Base-by-base conservation (phyloP, 2,329 filamentous ascomycete species). In the Akanthomyces dipterigenus region DNA sequence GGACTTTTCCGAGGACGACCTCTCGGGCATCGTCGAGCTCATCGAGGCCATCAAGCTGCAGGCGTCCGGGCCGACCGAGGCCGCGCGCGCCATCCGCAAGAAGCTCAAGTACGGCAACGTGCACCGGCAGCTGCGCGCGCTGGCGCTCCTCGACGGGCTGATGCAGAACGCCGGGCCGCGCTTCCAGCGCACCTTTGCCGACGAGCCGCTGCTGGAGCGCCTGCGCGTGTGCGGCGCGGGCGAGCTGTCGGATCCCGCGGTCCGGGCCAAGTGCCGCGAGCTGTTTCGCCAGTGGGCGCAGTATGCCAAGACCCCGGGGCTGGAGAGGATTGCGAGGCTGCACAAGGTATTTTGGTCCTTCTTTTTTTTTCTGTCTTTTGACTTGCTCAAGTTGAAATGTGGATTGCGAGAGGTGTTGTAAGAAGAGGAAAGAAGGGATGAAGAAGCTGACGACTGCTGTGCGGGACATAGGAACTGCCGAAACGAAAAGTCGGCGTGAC, bases 101-200 rank as follows among this genome's bases (percentile, higher is more conserved):
- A 98, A 98, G 80, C 85, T 99, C 82, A 99, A 99, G 78, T 98
- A 99, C 75, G 95, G 95, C 68, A 96, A 87, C 70, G 82, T 90
- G n/a, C 93, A 98, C 74, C 88, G 92, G 55, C 95, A 99, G 75
- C 82, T 98, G 38, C 86, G 95, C 63, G 90, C 95, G 40, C 83
- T 99, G 24, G 88, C 89, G 12, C 88, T 99, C 55, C 83, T 99
- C 2, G 95, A 99, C 72, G 93, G 90, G 46, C 81, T 99, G 43
- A 95, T 99, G 63, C 91, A 97, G 71, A 99, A 99, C 77, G 93
- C 92, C 2, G 93, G 93, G 1, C 82, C 88, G 14, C 85, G 88
- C 14, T 97, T 98, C 71, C 90, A 97, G 74, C 86, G 90, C 54
- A 84, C 85, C 18, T 96, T 98, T 72, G 90, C 88, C 11, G 93